Conservation (phyloP, 192 early-diverging fungal species). For the Geranomyces variabilis region DNA sequence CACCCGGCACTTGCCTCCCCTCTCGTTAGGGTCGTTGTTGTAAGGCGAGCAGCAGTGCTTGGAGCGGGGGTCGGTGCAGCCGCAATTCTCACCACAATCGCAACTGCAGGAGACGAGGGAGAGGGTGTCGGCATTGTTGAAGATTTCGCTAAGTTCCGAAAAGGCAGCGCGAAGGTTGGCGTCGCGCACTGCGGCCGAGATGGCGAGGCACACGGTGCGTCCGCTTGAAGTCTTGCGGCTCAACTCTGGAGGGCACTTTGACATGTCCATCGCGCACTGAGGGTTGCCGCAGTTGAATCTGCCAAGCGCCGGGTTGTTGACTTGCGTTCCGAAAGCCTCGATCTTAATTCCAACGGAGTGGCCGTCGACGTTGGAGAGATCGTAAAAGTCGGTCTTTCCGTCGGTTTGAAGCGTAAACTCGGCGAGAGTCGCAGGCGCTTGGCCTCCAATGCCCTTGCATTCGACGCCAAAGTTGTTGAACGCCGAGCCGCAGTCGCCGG, state of each 20-base stretch:
- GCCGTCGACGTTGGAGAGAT: conserved; percentile 39
- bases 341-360: conserved; percentile 35
- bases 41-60: conserved; percentile 35
- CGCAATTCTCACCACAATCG: conserved; percentile 27
- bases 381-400: conserved; percentile 40
- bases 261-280: conserved; percentile 20
- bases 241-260: conserved; percentile 22
- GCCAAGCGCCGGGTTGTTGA: conserved; percentile 14
- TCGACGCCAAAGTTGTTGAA: conserved; percentile 31
- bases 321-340: conserved; percentile 7
- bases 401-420: conserved; percentile 39
- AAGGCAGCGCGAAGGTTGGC: conserved; percentile 2
- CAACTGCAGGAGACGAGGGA: conserved; percentile 30
- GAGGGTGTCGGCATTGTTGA: conserved; percentile 20
- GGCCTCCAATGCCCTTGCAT: conserved; percentile 33
- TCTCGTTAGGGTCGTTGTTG: conserved; percentile 19
- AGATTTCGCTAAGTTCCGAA: conserved; percentile 9
- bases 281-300: conserved; percentile 27
- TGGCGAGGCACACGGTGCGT: conserved; percentile 9
- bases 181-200: conserved; percentile 4
- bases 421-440: conserved; percentile 35
- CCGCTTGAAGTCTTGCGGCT: neutral
- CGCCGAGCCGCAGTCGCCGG: conserved; percentile 35
- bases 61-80: conserved; percentile 19
- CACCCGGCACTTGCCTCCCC: conserved; percentile 22